Evolutionary conservation across 805 yeast species (phyloP).

Genomic region (Kluyveromyces starmeri): DNA sequence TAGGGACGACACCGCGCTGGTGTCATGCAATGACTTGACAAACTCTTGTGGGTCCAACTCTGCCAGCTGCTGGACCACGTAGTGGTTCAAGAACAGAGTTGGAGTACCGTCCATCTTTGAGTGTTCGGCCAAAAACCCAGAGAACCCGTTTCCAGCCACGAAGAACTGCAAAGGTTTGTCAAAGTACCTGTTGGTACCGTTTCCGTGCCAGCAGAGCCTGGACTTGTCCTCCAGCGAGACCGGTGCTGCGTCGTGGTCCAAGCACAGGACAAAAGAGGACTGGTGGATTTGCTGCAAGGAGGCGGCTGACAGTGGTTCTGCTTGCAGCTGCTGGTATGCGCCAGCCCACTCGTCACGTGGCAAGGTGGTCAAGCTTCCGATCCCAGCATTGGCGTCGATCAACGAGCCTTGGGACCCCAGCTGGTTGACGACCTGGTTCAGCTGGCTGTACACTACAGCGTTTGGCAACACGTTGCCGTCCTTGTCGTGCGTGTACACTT

Average conservation of each 20-base stretch:
- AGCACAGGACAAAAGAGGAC: constrained; percentile 70
- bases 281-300: constrained; percentile 63
- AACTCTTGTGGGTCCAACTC: constrained; percentile 35
- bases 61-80: constrained; percentile 47
- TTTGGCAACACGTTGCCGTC: constrained; percentile 37
- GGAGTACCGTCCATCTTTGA: constrained; percentile 98
- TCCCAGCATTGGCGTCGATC: constrained; percentile 31
- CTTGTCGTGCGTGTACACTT: constrained; percentile 50
- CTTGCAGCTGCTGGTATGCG: constrained; percentile 47
- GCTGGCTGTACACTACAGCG: constrained; percentile 46
- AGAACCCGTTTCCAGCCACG: constrained; percentile 70
- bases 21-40: constrained; percentile 6
- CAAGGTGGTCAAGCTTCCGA: constrained; percentile 75
- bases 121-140: constrained; percentile 95
- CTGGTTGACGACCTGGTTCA: constrained; percentile 42
- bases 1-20: constrained; percentile 6
- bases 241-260: constrained; percentile 60
- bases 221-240: constrained; percentile 76
- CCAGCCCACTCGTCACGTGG: constrained; percentile 77
- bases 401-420: constrained; percentile 25
- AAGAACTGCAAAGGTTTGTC: constrained; percentile 88
- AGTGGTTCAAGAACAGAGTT: constrained; percentile 79
- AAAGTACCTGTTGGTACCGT: constrained; percentile 81
- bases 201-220: constrained; percentile 88
- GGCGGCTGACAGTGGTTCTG: constrained; percentile 51